Base-by-base conservation (phyloP, 2,329 filamentous ascomycete genomes). In the Cercospora berteroae region DNA sequence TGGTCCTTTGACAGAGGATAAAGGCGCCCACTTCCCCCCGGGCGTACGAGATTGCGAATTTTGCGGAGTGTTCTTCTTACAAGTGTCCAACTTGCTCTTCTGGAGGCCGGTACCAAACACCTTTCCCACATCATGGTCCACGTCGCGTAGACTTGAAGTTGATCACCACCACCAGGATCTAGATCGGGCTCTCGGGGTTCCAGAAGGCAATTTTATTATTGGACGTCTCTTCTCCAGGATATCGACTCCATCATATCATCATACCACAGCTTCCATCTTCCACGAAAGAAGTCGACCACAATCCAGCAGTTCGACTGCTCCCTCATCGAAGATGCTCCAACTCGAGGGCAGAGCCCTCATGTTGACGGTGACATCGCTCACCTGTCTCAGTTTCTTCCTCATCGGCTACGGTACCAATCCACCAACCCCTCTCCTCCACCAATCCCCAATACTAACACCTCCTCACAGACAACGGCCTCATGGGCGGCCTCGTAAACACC, bases 321-420 rank as follows among this genome's bases (percentile, higher is more conserved):
- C 36, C 66, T 8, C 23, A 16, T 63, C 59, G 63, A 69, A 39
- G 18, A 74, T 72, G 70, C 27, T 68, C 10, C 67, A 68, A 36
- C 73, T 78, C 61, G 74, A 77, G 67, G 81, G 81, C 39, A 78
- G 77, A 36, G 71, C 76, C 13, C 78, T 84, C 23, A 75, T 84
- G 23, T 70, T 78, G 23, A 78, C 81, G 18, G 81, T 84, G 65
- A 82, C 80, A 23, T 72, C 78, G 7, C 72, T 84, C 69, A 82
- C 82, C 0, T 83, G 80, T 31, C 68, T 84, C 44, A 81, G 82
- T 0, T 84, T 84, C 66, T 77, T 84, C 71, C 77, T 84, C 39
- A 83, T 84, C 50, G 83, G 83, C 20, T 83, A 78, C 67, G 61
- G 61, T 63, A 56, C 39, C 36, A 42, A 27, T 3, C 7, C 36